phyloP scores from a whole-genome alignment of 179 eudicot species.

The Heliamphora pulchella region DNA sequence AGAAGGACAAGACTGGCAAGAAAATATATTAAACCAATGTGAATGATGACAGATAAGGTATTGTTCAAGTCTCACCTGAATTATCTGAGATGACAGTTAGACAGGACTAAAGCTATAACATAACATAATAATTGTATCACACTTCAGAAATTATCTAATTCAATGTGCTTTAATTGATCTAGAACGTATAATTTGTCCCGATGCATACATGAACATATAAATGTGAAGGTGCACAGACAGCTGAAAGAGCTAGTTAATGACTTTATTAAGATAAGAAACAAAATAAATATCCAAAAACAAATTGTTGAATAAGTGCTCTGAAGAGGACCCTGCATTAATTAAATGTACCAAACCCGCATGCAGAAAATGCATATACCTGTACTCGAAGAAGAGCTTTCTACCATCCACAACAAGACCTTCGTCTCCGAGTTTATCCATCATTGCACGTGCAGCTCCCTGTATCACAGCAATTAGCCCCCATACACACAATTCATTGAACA shows the following conservation, averaged over 20 bases:
- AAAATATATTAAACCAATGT: not conserved
- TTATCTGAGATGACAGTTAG: not conserved
- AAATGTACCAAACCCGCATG: not conserved
- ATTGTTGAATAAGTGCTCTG: not conserved
- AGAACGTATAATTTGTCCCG: not conserved
- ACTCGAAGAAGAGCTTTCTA: conserved; percentile 83
- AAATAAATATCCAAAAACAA: not conserved
- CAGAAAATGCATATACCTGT: conserved; percentile 44
- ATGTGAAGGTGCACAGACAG: not conserved
- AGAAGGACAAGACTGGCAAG: not conserved
- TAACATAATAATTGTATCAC: no score
- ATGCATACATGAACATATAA: not conserved
- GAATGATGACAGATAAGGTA: not conserved
- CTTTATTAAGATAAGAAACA: not conserved
- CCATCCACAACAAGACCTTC: conserved; percentile 91
- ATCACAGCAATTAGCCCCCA: conserved; percentile 20
- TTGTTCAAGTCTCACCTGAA: not conserved
- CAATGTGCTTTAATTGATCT: not conserved
- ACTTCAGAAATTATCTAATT: not conserved
- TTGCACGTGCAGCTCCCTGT: conserved; percentile 82
- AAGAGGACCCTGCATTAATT: not conserved
- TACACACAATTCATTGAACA: not conserved
- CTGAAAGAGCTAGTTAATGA: not conserved
- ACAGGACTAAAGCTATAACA: not conserved
- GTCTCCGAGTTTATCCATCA: conserved; percentile 85